Evolutionary conservation across 1,139 yeast genomes (phyloP), one percentile per base, ranked within the genome.

Genomic region (Blastobotrys indianensis): DNA sequence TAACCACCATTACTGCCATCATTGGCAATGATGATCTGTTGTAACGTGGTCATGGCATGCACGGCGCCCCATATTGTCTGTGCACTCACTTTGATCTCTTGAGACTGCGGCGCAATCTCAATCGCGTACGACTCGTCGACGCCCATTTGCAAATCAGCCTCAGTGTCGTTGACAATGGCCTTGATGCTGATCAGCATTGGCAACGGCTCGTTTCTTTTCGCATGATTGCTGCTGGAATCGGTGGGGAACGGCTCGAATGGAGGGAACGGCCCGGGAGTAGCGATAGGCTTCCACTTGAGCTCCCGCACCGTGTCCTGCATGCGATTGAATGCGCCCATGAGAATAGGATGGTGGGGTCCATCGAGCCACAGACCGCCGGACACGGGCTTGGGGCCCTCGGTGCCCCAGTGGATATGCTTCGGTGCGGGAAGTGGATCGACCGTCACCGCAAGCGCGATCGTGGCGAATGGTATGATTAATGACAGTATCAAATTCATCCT

Each of bases 1-100:
- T 42, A 47, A 30, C 46, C 44, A 72, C 71, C 66, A 9, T 43
- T 36, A n/a, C n/a, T n/a, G 7, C 37, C 44, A 6, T 41, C 48
- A 15, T 46, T 46, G 9, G 43, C 37, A 4, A 51, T 39, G 9
- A 71, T 57, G 37, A 74, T 47, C 52, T 74, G 77, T 49, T 72
- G 74, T 36, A 74, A 57, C 2, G 77, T 73, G 6, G 67, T 61
- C 11, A 74, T 60, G 0, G 70, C 75, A 54, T 72, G 71, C 37
- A 74, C 58, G 0, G 70, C 71, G 1, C 77, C 78, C 75, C 76
- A 73, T 2, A 62, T 53, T 0, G 75, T 72, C 9, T 51, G 55
- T 8, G 75, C 63, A 2, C 48, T 47, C 34, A 73, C 66, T 1
- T 41, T 37, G 23, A 73, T 57, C 3, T 50, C 41, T 13, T 46